These are phyloP conservation scores for Penstemon newberryi DNA, from an alignment of 257 asterid species.

Conservation along the genomic window DNA sequence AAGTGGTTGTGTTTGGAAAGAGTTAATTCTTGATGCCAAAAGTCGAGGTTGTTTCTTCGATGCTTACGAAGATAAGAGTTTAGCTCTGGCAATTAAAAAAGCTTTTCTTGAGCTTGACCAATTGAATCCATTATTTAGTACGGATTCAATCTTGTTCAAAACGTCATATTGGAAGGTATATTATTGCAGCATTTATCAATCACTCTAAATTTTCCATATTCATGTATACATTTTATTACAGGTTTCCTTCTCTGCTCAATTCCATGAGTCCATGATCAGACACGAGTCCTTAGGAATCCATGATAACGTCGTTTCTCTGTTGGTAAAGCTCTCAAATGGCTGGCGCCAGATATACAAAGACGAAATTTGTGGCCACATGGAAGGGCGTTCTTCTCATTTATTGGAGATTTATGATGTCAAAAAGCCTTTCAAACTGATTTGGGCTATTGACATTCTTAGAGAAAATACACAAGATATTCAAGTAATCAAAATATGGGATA, in stretches of 20 bases:
- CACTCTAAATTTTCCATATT: background rate
- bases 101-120: constrained; percentile 39
- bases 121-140: constrained; percentile 32
- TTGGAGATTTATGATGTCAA: constrained; percentile 40
- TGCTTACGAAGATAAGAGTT: constrained; percentile 43
- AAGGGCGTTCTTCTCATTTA: constrained; percentile 25
- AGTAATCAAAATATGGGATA: no score
- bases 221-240: background rate
- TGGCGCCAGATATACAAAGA: constrained; percentile 14
- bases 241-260: constrained; percentile 41
- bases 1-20: no score
- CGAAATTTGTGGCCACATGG: background rate
- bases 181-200: no score
- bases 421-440: constrained; percentile 30
- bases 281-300: constrained; percentile 24
- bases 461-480: no score
- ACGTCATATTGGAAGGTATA: constrained; percentile 45
- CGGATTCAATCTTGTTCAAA: constrained; percentile 36
- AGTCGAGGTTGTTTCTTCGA: constrained; percentile 45
- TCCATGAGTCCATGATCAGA: constrained; percentile 38
- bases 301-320: constrained; percentile 38
- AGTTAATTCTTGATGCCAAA: no score
- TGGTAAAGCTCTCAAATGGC: constrained; percentile 52
- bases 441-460: no score
- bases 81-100: constrained; percentile 43